These are phyloP conservation scores for Hygrocybe coccinea DNA, from an alignment of 768 basidiomycete species.

Conservation along the genomic window DNA sequence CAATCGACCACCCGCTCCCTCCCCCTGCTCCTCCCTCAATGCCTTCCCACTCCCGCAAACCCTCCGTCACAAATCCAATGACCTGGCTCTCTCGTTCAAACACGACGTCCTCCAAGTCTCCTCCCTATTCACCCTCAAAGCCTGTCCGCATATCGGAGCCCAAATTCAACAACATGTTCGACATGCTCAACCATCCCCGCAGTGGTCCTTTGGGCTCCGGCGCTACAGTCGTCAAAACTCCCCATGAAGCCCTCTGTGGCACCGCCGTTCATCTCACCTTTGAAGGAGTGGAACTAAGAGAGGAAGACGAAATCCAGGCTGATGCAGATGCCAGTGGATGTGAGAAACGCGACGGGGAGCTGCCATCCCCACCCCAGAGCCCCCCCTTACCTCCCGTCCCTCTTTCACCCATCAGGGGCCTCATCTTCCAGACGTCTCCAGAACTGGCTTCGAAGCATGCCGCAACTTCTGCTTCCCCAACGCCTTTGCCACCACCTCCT, in stretches of 20 bases:
- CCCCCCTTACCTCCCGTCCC: conserved; percentile 57
- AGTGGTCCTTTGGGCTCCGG: conserved; percentile 60
- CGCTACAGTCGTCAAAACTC: conserved; percentile 72
- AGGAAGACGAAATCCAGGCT: conserved; percentile 1
- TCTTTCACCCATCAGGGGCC: conserved; percentile 17
- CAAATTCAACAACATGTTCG: conserved; percentile 40
- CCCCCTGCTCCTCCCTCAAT: conserved; percentile 21
- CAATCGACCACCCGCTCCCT: conserved; percentile 10
- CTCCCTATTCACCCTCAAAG: conserved; percentile 32
- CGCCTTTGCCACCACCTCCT: conserved; percentile 28
- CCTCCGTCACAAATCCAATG: conserved; percentile 45
- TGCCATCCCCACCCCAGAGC: conserved; percentile 36
- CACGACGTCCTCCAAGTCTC: conserved; percentile 18
- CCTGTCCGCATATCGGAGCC: conserved; percentile 39
- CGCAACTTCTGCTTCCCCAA: conserved; percentile 31
- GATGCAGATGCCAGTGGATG: not conserved
- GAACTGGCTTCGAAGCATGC: not conserved
- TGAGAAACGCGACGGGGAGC: conserved; percentile 11
- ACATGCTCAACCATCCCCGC: conserved; percentile 36
- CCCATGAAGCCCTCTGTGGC: conserved; percentile 67
- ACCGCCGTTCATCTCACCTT: conserved; percentile 42
- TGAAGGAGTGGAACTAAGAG: conserved; percentile 15
- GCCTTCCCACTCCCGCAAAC: conserved; percentile 27
- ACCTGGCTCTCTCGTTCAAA: conserved; percentile 47
- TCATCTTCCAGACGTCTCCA: not conserved